These are phyloP conservation scores for Actinidia arguta DNA, from an alignment of 179 eudicot species.

Conservation along the genomic window DNA sequence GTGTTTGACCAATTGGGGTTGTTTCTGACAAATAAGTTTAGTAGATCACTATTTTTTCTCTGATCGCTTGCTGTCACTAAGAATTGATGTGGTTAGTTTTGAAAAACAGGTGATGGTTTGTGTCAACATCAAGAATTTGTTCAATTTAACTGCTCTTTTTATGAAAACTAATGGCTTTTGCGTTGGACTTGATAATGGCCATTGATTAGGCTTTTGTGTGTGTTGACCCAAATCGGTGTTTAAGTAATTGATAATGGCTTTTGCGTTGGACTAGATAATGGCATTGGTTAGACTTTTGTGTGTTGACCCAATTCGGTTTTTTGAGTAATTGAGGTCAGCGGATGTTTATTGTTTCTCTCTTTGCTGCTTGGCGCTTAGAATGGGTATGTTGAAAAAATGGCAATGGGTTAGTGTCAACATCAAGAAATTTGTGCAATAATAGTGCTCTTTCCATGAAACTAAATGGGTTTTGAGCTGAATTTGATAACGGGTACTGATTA, in stretches of 20 bases:
- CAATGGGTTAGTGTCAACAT: background rate
- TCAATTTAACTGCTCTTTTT: background rate
- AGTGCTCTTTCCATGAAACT: background rate
- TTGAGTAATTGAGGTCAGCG: too few species aligned
- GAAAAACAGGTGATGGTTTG: background rate
- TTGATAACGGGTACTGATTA: background rate
- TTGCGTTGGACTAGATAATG: background rate
- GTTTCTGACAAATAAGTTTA: too few species aligned
- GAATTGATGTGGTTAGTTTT: background rate
- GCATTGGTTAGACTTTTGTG: too few species aligned
- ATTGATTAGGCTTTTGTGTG: background rate
- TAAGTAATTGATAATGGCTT: background rate
- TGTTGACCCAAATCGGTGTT: background rate
- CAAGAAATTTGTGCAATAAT: background rate
- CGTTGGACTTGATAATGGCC: slow-evolving; percentile 1
- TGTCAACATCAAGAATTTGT: background rate
- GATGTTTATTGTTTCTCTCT: too few species aligned
- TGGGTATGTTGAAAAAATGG: background rate
- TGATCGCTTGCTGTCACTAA: too few species aligned
- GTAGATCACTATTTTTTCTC: too few species aligned
- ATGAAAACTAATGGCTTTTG: slow-evolving; percentile 2
- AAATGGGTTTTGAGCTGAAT: background rate
- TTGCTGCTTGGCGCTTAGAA: too few species aligned
- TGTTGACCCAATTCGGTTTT: too few species aligned
- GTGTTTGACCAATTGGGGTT: too few species aligned